phyloP scores from a whole-genome alignment of 352 stramenopile species.

The Globisporangium barbulae region DNA sequence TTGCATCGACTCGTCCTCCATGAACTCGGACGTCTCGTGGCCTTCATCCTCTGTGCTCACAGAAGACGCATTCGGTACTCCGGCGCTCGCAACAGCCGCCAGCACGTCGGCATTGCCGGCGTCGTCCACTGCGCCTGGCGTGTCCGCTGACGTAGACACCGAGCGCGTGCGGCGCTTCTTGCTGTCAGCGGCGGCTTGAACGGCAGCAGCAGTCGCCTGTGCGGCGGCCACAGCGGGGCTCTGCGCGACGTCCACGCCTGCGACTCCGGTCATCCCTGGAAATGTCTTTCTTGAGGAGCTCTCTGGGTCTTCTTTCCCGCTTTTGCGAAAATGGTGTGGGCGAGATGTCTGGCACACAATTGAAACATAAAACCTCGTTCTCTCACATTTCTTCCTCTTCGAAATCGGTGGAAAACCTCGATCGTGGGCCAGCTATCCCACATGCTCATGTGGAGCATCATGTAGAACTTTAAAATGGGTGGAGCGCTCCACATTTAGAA shows the following conservation, averaged over 20 bases:
- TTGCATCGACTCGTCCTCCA: conserved; percentile 51
- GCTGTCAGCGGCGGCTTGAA: conserved; percentile 14
- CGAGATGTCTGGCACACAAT: conserved; percentile 19
- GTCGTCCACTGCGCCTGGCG: background rate
- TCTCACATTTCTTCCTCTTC: background rate
- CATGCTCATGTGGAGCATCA: background rate
- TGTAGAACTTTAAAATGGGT: background rate
- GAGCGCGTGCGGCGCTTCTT: conserved; percentile 35
- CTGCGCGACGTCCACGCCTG: conserved; percentile 13
- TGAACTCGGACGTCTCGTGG: conserved; percentile 34
- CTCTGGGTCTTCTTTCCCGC: background rate
- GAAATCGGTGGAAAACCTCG: background rate
- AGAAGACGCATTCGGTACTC: conserved; percentile 15
- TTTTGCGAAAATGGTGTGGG: conserved; percentile 15
- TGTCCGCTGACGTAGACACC: background rate
- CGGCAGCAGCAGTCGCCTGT: conserved; percentile 17
- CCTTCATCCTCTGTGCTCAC: conserved; percentile 27
- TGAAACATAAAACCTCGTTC: conserved; percentile 15
- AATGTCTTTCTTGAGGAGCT: background rate
- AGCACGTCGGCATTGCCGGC: background rate
- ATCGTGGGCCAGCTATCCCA: background rate
- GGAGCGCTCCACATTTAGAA: conserved; percentile 4
- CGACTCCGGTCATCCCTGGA: background rate
- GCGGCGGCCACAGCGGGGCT: conserved; percentile 20
- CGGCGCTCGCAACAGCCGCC: background rate